Conservation (phyloP, 441 rosid genomes). For the Corymbia citriodora region DNA sequence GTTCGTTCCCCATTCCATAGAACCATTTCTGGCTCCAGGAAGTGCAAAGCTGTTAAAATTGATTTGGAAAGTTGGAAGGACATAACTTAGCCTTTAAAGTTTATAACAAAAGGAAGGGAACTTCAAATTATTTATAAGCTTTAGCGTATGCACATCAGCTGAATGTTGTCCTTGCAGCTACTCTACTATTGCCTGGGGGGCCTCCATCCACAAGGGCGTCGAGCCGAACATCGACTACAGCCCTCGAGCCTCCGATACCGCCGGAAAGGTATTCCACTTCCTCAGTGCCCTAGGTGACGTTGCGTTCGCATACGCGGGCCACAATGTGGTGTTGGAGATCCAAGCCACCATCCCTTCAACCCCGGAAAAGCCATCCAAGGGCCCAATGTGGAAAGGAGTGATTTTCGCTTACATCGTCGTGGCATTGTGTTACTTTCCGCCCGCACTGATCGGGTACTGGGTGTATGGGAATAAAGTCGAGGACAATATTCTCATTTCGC, state of each 20-base stretch:
- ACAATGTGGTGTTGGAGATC: conserved; percentile 12
- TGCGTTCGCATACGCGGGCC: conserved; percentile 10
- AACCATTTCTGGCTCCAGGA: not conserved
- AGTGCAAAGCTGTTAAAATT: not conserved
- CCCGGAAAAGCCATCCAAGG: conserved; percentile 5
- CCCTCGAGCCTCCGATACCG: not conserved
- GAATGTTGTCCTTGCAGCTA: not conserved
- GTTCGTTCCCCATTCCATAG: not conserved
- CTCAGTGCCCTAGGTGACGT: conserved; percentile 3
- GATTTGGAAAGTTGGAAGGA: not conserved
- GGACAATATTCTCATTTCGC: conserved; percentile 5
- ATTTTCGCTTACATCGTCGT: not conserved
- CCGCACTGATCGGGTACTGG: not conserved
- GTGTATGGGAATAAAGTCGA: conserved; percentile 3
- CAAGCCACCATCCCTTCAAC: conserved; percentile 17
- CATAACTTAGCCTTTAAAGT: not conserved
- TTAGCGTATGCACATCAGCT: not conserved
- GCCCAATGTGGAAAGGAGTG: conserved; percentile 14
- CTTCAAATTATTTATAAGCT: not conserved
- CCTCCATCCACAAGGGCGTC: not conserved
- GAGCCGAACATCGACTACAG: not conserved
- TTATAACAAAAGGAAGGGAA: not conserved
- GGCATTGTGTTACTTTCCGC: conserved; percentile 3
- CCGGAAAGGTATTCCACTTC: not conserved
- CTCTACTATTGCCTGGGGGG: not conserved